Evolutionary conservation across 1,284 basidiomycete species (phyloP).

Genomic region (Puccinia triticina): DNA sequence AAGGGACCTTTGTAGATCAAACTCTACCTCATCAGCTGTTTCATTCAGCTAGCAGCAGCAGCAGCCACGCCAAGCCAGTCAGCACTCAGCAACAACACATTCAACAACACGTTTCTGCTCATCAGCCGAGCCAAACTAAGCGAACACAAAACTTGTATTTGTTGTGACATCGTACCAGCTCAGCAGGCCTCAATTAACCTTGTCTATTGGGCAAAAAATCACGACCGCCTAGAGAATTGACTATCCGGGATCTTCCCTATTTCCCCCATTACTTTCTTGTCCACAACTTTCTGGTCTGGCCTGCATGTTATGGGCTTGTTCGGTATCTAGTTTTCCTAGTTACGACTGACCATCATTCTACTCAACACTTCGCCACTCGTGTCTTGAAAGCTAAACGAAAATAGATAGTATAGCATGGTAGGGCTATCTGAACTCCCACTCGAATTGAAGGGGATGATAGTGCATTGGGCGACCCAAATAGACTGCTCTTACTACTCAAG

Average conservation of each 20-base stretch:
- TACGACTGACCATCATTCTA: neutral
- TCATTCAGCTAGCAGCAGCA: neutral
- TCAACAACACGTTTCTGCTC: neutral
- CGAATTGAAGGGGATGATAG: constrained; percentile 10
- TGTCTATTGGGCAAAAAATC: neutral
- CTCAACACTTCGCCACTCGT: neutral
- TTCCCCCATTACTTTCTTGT: neutral
- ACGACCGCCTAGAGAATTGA: neutral
- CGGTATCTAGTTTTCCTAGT: too few species aligned
- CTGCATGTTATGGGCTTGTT: neutral
- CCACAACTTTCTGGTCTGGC: neutral
- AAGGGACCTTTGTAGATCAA: constrained; percentile 11
- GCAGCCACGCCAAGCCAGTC: neutral
- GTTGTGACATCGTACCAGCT: neutral
- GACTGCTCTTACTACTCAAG: neutral
- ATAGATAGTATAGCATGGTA: neutral
- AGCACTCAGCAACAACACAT: neutral
- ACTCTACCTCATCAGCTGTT: constrained; percentile 10
- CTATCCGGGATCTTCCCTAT: neutral
- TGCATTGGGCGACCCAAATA: neutral
- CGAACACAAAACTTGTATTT: neutral
- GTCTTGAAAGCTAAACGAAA: neutral
- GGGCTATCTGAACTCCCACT: neutral
- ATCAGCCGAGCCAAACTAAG: constrained; percentile 5
- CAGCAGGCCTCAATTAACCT: neutral